Conservation (phyloP, 2,329 filamentous ascomycete genomes). For the Teratosphaeria pseudoeucalypti region DNA sequence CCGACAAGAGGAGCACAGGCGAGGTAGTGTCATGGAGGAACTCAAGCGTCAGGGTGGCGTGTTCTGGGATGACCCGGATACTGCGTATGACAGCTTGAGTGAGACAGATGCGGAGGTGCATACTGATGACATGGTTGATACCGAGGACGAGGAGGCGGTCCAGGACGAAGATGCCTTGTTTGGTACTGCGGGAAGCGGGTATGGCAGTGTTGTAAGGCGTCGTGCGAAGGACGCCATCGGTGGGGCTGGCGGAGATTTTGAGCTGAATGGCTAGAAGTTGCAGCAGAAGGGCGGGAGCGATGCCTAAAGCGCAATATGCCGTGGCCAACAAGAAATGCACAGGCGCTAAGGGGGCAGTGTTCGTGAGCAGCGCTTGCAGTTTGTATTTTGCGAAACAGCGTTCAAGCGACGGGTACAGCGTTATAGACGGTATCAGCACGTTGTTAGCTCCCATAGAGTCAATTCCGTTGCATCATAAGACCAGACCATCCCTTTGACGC, state of each 20-base stretch:
- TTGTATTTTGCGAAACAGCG: neutral
- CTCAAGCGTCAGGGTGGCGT: slow-evolving; percentile 36
- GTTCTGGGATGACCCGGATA: slow-evolving; percentile 35
- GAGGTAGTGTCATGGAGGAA: slow-evolving; percentile 33
- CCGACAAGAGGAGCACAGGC: slow-evolving; percentile 4
- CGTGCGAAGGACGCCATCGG: neutral
- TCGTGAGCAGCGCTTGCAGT: neutral
- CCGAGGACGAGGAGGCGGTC: neutral
- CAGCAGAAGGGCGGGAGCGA: neutral
- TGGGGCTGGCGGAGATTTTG: neutral
- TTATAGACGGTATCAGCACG: neutral
- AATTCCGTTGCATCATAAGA: neutral
- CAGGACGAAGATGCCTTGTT: neutral
- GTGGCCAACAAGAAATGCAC: neutral
- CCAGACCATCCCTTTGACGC: neutral
- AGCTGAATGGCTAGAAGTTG: neutral
- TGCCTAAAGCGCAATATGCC: neutral
- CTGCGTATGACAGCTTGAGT: neutral
- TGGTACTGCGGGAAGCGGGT: neutral
- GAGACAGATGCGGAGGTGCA: neutral
- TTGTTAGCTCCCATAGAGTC: neutral
- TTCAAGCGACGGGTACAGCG: neutral
- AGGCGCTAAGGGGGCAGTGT: neutral
- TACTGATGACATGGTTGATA: neutral
- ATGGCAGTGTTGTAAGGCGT: neutral